Evolutionary conservation across 192 early-diverging fungal genomes (phyloP).

Genomic region (Backusella tuberculispora): DNA sequence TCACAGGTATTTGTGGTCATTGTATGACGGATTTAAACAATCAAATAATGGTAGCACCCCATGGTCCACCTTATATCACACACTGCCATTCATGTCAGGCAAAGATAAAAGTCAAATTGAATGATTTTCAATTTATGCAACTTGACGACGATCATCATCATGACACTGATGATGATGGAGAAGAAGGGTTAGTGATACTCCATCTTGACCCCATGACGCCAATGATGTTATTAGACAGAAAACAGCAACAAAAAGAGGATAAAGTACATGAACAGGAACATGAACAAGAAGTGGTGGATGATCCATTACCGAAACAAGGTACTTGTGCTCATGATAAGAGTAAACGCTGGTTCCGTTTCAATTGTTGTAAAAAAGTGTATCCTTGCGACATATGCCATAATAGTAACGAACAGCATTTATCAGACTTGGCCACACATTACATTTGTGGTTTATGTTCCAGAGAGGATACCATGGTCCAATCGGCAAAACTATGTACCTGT

Average conservation of each 20-base stretch:
- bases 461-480: slow-evolving; percentile 64
- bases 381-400: slow-evolving; percentile 89
- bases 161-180: slow-evolving; percentile 28
- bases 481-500: slow-evolving; percentile 59
- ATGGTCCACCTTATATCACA: slow-evolving; percentile 47
- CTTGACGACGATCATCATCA: neutral
- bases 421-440: slow-evolving; percentile 71
- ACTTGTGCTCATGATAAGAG: slow-evolving; percentile 83
- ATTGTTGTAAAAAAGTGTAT: slow-evolving; percentile 85
- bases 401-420: slow-evolving; percentile 65
- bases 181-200: slow-evolving; percentile 16
- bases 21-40: slow-evolving; percentile 61
- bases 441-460: slow-evolving; percentile 87
- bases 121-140: slow-evolving; percentile 60
- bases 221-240: slow-evolving; percentile 20
- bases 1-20: slow-evolving; percentile 66
- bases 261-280: slow-evolving; percentile 56
- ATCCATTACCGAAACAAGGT: slow-evolving; percentile 77
- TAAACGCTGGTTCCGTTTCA: slow-evolving; percentile 91
- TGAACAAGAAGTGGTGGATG: slow-evolving; percentile 67
- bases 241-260: slow-evolving; percentile 30
- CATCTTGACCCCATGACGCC: neutral
- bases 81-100: slow-evolving; percentile 50
- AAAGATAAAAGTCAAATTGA: slow-evolving; percentile 49
- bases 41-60: slow-evolving; percentile 43